Conservation (phyloP, 345 rosid genomes). For the Salix caprea region DNA sequence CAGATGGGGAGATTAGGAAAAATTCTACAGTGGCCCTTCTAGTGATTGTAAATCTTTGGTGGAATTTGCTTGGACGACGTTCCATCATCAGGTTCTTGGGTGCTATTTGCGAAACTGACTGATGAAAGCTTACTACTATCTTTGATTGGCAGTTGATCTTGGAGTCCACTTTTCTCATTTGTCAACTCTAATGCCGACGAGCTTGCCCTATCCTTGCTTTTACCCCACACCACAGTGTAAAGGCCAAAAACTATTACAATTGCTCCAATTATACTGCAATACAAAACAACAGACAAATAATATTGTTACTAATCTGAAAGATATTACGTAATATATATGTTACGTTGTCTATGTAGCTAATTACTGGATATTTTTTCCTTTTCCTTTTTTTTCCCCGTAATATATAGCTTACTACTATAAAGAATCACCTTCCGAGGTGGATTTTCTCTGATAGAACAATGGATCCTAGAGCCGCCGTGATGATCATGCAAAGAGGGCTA, state of each 20-base stretch:
- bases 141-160: slow-evolving; percentile 48
- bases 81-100: slow-evolving; percentile 7
- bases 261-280: slow-evolving; percentile 72
- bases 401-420: no score
- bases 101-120: slow-evolving; percentile 14
- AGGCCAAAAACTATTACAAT: slow-evolving; percentile 67
- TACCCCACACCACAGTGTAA: slow-evolving; percentile 88
- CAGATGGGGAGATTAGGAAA: not conserved
- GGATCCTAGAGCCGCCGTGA: slow-evolving; percentile 65
- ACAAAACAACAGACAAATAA: not conserved
- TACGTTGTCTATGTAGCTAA: no score
- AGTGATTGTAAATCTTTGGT: not conserved
- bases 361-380: no score
- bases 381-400: no score
- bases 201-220: slow-evolving; percentile 51
- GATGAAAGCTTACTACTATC: slow-evolving; percentile 4
- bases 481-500: slow-evolving; percentile 83
- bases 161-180: slow-evolving; percentile 30
- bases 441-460: slow-evolving; percentile 60
- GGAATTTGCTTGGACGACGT: not conserved
- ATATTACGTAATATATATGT: no score
- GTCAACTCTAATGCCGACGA: slow-evolving; percentile 1
- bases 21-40: no score
- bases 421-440: slow-evolving; percentile 62
- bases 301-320: not conserved